Evolutionary conservation across 2,329 filamentous ascomycete genomes (phyloP).

Genomic region (Pseudogymnoascus sp.): DNA sequence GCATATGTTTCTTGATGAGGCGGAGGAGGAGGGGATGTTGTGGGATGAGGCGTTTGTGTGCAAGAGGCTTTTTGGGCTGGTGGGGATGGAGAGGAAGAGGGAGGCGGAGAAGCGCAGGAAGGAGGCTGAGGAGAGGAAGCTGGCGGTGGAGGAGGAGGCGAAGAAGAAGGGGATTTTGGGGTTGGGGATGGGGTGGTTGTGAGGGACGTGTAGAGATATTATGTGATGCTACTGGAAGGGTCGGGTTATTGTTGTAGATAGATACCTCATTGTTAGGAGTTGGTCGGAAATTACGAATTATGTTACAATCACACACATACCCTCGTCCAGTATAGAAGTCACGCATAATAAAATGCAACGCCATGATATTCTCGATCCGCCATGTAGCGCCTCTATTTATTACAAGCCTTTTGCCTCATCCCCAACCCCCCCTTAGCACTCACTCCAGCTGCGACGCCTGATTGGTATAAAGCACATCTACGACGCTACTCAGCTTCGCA

Average conservation of each 20-base stretch:
- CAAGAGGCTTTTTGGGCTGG: slow-evolving; percentile 45
- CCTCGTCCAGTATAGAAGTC: too few relatives aligned
- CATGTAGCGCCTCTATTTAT: slow-evolving; percentile 7
- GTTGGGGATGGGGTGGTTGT: slow-evolving; percentile 6
- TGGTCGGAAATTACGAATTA: slow-evolving; percentile 4
- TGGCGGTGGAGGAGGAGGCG: not conserved
- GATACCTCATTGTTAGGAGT: slow-evolving; percentile 2
- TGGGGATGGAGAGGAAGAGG: slow-evolving; percentile 39
- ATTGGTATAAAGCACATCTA: slow-evolving; percentile 95
- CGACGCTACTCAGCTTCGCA: slow-evolving; percentile 92
- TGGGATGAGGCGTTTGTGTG: slow-evolving; percentile 44
- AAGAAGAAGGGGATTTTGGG: slow-evolving; percentile 6
- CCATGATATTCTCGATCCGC: slow-evolving; percentile 5
- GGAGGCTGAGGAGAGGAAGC: not conserved
- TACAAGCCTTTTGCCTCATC: not conserved
- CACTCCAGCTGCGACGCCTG: slow-evolving; percentile 94
- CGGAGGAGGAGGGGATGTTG: slow-evolving; percentile 34
- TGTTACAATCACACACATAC: not conserved
- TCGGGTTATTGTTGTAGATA: not conserved
- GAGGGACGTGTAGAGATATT: not conserved
- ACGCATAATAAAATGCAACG: not conserved
- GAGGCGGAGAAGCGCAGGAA: slow-evolving; percentile 17
- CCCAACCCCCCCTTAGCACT: slow-evolving; percentile 6
- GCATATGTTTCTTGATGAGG: slow-evolving; percentile 2
- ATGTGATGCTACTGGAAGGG: not conserved